Evolutionary conservation across 78 protist species (phyloP).

Genomic region (Blattamonas nauphoetae): DNA sequence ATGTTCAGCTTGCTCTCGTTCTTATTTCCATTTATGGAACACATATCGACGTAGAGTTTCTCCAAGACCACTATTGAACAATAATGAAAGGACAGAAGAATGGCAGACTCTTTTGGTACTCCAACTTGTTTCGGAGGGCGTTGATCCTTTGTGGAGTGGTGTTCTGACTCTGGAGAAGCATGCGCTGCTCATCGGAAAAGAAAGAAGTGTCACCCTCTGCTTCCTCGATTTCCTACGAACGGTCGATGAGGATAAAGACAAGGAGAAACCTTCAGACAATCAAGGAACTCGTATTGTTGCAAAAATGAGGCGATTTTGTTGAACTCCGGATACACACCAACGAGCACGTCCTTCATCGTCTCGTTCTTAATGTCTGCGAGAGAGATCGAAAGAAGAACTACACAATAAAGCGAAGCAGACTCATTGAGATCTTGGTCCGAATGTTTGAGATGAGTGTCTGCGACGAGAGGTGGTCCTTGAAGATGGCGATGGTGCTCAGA

Average conservation of each 20-base stretch:
- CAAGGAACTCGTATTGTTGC: background rate
- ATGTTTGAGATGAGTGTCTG: background rate
- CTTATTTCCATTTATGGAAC: too few species aligned
- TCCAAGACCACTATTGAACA: too few species aligned
- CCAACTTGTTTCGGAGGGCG: too few species aligned
- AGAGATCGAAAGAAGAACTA: background rate
- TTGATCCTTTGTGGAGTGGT: too few species aligned
- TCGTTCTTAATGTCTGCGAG: background rate
- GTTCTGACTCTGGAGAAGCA: too few species aligned
- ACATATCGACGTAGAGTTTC: too few species aligned
- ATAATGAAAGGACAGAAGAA: too few species aligned
- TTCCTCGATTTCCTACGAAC: background rate
- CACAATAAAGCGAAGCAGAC: background rate
- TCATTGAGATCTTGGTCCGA: background rate
- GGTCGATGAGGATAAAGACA: background rate
- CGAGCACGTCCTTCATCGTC: background rate
- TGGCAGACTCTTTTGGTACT: too few species aligned
- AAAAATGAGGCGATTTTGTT: background rate
- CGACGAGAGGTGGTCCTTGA: background rate
- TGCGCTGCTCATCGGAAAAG: background rate
- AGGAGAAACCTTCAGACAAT: background rate
- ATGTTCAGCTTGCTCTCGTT: too few species aligned
- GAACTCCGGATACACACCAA: background rate
- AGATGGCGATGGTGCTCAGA: background rate
- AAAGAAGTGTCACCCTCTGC: background rate